Conservation (phyloP, 2,329 filamentous ascomycete species). For the Cadophora sp. region DNA sequence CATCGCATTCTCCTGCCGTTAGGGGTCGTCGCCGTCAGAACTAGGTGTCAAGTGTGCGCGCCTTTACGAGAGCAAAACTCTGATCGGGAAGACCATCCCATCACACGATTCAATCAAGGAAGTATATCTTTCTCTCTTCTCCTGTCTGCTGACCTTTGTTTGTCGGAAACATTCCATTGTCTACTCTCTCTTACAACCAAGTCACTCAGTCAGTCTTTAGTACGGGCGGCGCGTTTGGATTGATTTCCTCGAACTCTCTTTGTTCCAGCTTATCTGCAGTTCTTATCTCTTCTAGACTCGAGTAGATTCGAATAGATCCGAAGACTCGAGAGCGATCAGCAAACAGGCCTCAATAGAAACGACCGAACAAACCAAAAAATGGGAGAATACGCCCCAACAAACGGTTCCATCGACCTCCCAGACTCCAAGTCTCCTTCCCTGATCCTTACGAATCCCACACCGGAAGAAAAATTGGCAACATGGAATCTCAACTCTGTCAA, state of each 20-base stretch:
- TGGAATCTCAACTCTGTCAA: constrained; percentile 62
- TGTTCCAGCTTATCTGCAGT: constrained; percentile 9
- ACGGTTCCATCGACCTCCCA: constrained; percentile 32
- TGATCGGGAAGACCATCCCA: neutral
- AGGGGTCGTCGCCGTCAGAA: constrained; percentile 7
- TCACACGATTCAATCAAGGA: constrained; percentile 26
- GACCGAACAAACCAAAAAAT: constrained; percentile 26
- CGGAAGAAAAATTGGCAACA: constrained; percentile 58
- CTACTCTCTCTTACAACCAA: neutral
- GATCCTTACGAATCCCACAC: constrained; percentile 62
- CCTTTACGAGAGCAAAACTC: constrained; percentile 27
- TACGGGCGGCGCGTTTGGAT: constrained; percentile 5
- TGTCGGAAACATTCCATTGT: constrained; percentile 22
- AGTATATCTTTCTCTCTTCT: constrained; percentile 24
- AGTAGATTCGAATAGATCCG: constrained; percentile 11
- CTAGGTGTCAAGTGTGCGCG: constrained; percentile 3
- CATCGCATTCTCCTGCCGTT: constrained; percentile 17
- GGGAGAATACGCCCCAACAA: constrained; percentile 27
- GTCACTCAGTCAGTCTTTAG: neutral
- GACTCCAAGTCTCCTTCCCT: constrained; percentile 45
- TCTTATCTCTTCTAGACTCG: constrained; percentile 2
- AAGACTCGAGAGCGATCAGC: constrained; percentile 5
- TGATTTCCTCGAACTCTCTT: neutral
- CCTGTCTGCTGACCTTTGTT: constrained; percentile 25
- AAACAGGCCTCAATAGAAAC: neutral